Evolutionary conservation across 768 basidiomycete genomes (phyloP), one percentile per base, ranked within the genome.

Genomic region (Phylloporus rhodoxanthus): DNA sequence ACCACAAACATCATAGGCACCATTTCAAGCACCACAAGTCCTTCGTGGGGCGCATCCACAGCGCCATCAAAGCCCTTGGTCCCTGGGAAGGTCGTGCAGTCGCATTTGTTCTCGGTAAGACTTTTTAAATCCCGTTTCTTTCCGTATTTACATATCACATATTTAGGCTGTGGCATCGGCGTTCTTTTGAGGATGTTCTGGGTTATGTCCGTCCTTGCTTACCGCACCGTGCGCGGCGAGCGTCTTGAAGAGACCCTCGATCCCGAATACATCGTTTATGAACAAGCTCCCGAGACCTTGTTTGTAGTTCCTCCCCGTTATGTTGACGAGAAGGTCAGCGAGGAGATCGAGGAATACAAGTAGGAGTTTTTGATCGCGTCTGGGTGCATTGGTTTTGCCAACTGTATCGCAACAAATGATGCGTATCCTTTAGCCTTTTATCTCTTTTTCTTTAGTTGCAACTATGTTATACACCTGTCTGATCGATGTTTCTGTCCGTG

Each of bases 51-150:
- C 81, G 89, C 40, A 68, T 91, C 53, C 79, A 83, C 59, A 69
- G 68, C 47, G 84, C 87, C 2, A 67, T 91, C 47, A 80, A 80
- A 72, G 66, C 77, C 8, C 78, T 91, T 14, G 85, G 87, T 11
- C 80, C 80, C 17, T 91, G 89, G 87, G 89, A 91, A 67, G 87
- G 87, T 44, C 75, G 87, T 43, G 81, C 82, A 9, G 82, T 91
- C 14, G 82, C 90, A 4, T 91, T 91, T 52, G 88, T 91, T 49
- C 76, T 91, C 15, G 89, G 88, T 80, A 44, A 58, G 79, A 73
- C 26, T 21, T 37, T 5, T 4, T 2, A 3, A 8, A 10, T 48
- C 1, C 30, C 15, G 2, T 5, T 41, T 30, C 44, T 17, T 36
- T 11, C 17, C 34, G 2, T 9, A 5, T 17, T 55, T 21, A 56